A percentile compares a stretch with the other conserved stretches of the same genome.
Conservation (phyloP, 768 basidiomycete species). For the Boletellus ananiceps region DNA sequence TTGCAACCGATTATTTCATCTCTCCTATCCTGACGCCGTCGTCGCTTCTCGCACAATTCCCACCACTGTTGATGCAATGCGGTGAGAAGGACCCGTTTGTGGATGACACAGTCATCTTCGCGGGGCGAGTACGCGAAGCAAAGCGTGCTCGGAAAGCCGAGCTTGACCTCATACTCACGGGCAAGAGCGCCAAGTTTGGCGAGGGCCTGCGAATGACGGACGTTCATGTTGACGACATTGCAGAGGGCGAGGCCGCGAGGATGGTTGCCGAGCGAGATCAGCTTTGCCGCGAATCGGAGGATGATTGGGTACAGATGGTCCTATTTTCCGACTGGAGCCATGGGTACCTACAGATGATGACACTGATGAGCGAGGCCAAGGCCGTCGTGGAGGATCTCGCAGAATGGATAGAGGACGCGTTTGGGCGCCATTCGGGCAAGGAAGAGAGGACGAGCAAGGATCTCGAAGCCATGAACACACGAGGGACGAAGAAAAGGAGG, state of each 20-base stretch:
- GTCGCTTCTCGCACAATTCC: slow-evolving; percentile 84
- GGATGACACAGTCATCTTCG: slow-evolving; percentile 96
- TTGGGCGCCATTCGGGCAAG: slow-evolving; percentile 37
- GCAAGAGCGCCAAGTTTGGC: slow-evolving; percentile 60
- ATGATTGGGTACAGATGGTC: slow-evolving; percentile 93
- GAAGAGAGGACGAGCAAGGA: slow-evolving; percentile 18
- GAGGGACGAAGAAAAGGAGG: slow-evolving; percentile 26
- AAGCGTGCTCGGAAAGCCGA: slow-evolving; percentile 80
- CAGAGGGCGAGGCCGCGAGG: slow-evolving; percentile 32
- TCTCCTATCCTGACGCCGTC: slow-evolving; percentile 90
- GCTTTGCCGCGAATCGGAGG: slow-evolving; percentile 68
- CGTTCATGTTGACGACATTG: slow-evolving; percentile 25
- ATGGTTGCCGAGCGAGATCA: slow-evolving; percentile 57
- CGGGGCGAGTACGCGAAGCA: slow-evolving; percentile 91
- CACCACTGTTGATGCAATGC: slow-evolving; percentile 88
- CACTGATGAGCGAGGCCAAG: slow-evolving; percentile 77
- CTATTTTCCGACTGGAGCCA: slow-evolving; percentile 97
- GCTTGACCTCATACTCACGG: slow-evolving; percentile 55
- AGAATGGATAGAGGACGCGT: slow-evolving; percentile 87
- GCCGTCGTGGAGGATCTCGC: slow-evolving; percentile 77
- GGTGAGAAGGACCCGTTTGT: slow-evolving; percentile 96
- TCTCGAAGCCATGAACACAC: slow-evolving; percentile 16
- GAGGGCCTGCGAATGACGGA: slow-evolving; percentile 61
- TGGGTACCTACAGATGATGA: slow-evolving; percentile 93
- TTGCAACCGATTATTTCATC: slow-evolving; percentile 91